Conservation (phyloP, 2,329 filamentous ascomycete species). For the Xylariaceae sp. region DNA sequence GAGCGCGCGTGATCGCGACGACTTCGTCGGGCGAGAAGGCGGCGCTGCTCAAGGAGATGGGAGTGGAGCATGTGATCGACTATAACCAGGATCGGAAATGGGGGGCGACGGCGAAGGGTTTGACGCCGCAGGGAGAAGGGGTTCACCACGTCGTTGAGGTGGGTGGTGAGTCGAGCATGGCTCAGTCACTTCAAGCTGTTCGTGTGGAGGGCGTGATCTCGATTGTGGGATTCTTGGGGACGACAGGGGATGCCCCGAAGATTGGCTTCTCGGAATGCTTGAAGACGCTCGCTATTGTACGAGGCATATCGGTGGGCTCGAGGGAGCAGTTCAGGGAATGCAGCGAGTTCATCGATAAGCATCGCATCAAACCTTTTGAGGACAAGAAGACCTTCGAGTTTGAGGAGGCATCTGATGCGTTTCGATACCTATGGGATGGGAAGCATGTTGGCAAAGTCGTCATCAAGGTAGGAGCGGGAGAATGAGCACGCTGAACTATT, state of each 20-base stretch:
- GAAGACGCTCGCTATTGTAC: slow-evolving; percentile 21
- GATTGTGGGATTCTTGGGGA: slow-evolving; percentile 27
- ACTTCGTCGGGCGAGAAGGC: slow-evolving; percentile 54
- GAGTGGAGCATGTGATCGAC: slow-evolving; percentile 57
- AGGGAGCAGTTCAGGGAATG: slow-evolving; percentile 26
- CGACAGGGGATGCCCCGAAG: slow-evolving; percentile 21
- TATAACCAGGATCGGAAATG: slow-evolving; percentile 55
- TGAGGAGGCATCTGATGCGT: slow-evolving; percentile 28
- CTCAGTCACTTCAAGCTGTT: slow-evolving; percentile 50
- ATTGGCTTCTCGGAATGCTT: slow-evolving; percentile 23
- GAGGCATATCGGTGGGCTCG: slow-evolving; percentile 25
- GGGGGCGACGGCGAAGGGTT: slow-evolving; percentile 51
- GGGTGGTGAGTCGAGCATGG: slow-evolving; percentile 56
- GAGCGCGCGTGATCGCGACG: slow-evolving; percentile 54
- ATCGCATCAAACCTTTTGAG: slow-evolving; percentile 25
- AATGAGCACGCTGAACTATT: too few species aligned
- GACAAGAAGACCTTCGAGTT: slow-evolving; percentile 29
- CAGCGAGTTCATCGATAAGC: slow-evolving; percentile 28
- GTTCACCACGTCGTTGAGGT: slow-evolving; percentile 63
- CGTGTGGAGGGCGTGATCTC: slow-evolving; percentile 29
- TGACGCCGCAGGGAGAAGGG: slow-evolving; percentile 42
- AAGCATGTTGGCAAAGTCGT: slow-evolving; percentile 34
- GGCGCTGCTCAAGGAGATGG: slow-evolving; percentile 47
- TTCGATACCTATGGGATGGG: slow-evolving; percentile 26
- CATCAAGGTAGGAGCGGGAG: slow-evolving; percentile 20